These are phyloP conservation scores for Aspergillus wentii DNA, from an alignment of 495 filamentous ascomycete species.

Conservation along the genomic window DNA sequence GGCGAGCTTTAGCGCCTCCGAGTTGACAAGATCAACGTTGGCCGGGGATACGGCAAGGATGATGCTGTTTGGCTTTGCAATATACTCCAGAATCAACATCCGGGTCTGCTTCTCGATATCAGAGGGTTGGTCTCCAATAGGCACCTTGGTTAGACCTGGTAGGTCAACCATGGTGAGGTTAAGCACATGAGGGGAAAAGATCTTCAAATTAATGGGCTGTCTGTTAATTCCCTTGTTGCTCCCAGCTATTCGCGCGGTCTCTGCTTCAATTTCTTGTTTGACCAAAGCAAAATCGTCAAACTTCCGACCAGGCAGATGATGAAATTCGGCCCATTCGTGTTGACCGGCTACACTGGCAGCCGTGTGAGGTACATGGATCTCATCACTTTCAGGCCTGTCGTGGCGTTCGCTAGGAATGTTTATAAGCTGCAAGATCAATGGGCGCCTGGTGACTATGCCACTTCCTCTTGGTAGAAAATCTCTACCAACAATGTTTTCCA, in stretches of 20 bases:
- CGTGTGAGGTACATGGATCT: constrained; percentile 64
- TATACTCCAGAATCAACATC: constrained; percentile 96
- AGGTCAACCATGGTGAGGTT: constrained; percentile 96
- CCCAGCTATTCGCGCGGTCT: constrained; percentile 91
- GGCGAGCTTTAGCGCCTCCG: constrained; percentile 94
- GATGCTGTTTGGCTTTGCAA: constrained; percentile 98
- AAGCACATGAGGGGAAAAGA: constrained; percentile 95
- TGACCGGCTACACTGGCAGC: constrained; percentile 64
- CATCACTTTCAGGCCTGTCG: constrained; percentile 59
- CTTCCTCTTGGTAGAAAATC: constrained; percentile 96
- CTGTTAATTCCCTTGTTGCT: constrained; percentile 98
- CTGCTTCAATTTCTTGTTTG: constrained; percentile 95
- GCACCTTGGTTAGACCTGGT: constrained; percentile 94
- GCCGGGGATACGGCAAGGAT: constrained; percentile 95
- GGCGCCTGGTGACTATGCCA: constrained; percentile 91
- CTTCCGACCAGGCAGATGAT: constrained; percentile 82
- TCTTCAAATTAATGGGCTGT: constrained; percentile 96
- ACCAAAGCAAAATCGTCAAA: constrained; percentile 91
- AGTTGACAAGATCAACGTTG: constrained; percentile 98
- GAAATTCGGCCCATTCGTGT: constrained; percentile 94
- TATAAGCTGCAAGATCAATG: constrained; percentile 95
- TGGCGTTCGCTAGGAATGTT: constrained; percentile 82
- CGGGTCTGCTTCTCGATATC: constrained; percentile 99
- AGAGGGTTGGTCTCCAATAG: constrained; percentile 94
- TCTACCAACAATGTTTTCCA: constrained; percentile 97